These are phyloP conservation scores for Aspergillus pseudonomiae DNA, from an alignment of 2,329 filamentous ascomycete species.

Conservation along the genomic window DNA sequence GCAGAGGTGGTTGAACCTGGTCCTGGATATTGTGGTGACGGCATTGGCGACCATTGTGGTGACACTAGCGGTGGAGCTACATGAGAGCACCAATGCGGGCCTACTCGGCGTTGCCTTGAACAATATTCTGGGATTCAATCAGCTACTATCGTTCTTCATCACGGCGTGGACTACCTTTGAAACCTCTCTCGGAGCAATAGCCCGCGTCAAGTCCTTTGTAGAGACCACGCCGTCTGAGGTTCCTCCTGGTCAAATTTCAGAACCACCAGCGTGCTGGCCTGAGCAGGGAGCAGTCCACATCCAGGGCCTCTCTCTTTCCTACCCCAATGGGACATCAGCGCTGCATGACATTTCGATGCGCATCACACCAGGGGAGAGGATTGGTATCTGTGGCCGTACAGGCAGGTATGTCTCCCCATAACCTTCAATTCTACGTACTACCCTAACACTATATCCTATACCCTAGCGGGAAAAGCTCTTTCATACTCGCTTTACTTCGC, in stretches of 20 bases:
- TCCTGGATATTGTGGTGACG: slow-evolving; percentile 48
- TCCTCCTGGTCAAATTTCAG: neutral
- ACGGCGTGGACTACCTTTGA: slow-evolving; percentile 56
- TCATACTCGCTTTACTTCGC: slow-evolving; percentile 27
- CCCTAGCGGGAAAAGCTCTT: slow-evolving; percentile 9
- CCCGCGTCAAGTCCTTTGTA: slow-evolving; percentile 20
- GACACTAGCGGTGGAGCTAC: slow-evolving; percentile 42
- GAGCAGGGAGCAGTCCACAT: slow-evolving; percentile 1
- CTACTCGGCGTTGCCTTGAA: slow-evolving; percentile 51
- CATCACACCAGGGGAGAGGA: neutral
- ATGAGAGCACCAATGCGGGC: slow-evolving; percentile 41
- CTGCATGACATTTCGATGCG: neutral
- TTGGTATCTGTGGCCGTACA: slow-evolving; percentile 6
- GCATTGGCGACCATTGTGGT: slow-evolving; percentile 47
- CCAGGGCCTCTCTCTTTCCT: neutral
- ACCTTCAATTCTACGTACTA: neutral
- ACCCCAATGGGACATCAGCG: neutral
- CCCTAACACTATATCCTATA: neutral
- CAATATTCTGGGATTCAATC: slow-evolving; percentile 41
- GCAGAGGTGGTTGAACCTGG: slow-evolving; percentile 47
- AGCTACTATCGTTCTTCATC: slow-evolving; percentile 34
- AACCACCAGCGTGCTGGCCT: neutral
- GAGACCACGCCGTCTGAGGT: slow-evolving; percentile 8
- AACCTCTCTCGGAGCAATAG: slow-evolving; percentile 53
- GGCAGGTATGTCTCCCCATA: slow-evolving; percentile 1